Evolutionary conservation across 495 filamentous ascomycete species (phyloP).

Genomic region (Astrothelium subdiscretum): DNA sequence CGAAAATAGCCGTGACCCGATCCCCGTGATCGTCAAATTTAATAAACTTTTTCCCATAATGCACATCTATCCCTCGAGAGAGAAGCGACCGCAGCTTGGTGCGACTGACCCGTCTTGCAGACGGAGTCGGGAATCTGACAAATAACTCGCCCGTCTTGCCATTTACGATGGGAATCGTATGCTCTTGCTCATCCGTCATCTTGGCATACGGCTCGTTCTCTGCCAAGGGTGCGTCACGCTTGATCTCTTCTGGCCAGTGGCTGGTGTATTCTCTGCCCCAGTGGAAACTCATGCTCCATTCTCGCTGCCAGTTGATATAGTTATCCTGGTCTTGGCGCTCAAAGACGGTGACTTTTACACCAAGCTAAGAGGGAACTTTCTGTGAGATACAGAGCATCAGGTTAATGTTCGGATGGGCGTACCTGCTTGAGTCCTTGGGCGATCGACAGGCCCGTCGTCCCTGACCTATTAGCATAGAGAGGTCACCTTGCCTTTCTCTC

Average conservation of each 20-base stretch:
- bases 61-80: conserved; percentile 2
- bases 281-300: conserved; percentile 4
- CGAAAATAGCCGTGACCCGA: conserved; percentile 13
- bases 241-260: neutral
- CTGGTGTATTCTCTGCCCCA: neutral
- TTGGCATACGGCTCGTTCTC: neutral
- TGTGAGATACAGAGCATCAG: neutral
- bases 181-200: neutral
- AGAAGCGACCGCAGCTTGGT: conserved; percentile 10
- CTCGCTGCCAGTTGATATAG: neutral
- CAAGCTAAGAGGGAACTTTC: neutral
- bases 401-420: neutral
- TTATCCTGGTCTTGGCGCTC: neutral
- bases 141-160: conserved; percentile 13
- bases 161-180: conserved; percentile 7
- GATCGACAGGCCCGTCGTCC: conserved; percentile 13
- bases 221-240: neutral
- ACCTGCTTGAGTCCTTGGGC: conserved; percentile 16
- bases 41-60: conserved; percentile 9
- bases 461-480: conserved; percentile 1
- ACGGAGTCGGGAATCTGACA: conserved; percentile 4
- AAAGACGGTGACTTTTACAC: neutral
- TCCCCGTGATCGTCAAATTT: conserved; percentile 5
- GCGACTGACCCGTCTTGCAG: conserved; percentile 5
- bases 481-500: neutral